phyloP scores from a whole-genome alignment of 139 green algal genomes.

The Picochlorum sp. region DNA sequence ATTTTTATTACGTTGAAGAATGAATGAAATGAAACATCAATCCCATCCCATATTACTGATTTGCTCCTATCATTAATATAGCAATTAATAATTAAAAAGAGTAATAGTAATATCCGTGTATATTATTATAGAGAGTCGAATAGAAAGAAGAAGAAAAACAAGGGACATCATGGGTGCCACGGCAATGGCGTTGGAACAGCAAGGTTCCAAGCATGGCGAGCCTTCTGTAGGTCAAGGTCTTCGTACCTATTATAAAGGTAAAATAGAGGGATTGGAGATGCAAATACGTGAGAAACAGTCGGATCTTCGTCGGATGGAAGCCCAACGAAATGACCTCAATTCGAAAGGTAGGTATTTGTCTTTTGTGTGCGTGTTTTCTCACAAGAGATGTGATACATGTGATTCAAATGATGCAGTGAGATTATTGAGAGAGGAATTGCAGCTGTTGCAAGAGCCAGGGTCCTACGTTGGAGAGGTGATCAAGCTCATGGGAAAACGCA shows the following conservation, averaged over 20 bases:
- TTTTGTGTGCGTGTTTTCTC: background rate
- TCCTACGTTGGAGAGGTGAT: conserved; percentile 99
- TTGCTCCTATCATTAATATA: too few species aligned
- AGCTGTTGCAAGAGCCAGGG: conserved; percentile 95
- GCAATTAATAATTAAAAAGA: too few species aligned
- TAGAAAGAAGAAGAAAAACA: too few species aligned
- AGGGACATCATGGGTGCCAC: background rate
- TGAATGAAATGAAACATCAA: too few species aligned
- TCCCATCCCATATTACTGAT: too few species aligned
- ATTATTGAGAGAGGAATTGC: conserved; percentile 90
- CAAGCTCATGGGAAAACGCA: conserved; percentile 99
- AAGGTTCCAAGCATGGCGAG: too few species aligned
- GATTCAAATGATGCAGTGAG: conserved; percentile 62
- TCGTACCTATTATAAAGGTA: conserved; percentile 69
- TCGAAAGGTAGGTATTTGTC: conserved; percentile 63
- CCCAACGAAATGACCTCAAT: conserved; percentile 97
- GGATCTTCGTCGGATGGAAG: conserved; percentile 92
- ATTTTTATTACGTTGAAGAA: too few species aligned
- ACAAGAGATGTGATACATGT: background rate
- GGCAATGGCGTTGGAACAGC: background rate
- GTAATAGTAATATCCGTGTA: too few species aligned
- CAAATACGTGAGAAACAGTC: conserved; percentile 80
- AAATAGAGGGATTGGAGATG: conserved; percentile 95
- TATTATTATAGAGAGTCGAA: too few species aligned
- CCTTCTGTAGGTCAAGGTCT: conserved; percentile 33